Evolutionary conservation across 805 yeast species (phyloP), one percentile per base, ranked within the genome.

Genomic region (Cyberlindnera euphorbiae): DNA sequence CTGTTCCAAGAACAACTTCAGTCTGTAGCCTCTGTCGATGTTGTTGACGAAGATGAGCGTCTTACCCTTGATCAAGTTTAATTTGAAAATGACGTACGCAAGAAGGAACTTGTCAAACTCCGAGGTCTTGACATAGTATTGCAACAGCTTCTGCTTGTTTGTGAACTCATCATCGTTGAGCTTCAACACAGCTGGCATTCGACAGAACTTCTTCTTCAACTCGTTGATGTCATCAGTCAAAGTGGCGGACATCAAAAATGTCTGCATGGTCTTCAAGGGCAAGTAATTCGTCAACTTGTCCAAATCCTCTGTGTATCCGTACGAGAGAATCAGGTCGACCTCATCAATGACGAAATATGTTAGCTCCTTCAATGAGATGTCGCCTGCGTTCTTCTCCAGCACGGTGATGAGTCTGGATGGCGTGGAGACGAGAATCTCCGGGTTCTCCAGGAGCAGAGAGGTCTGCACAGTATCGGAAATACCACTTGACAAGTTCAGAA

Each of bases 241-340:
- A 4, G 98, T 93, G 3, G 98, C 98, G 61, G 95, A 84, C 97
- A 93, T 93, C 48, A 93, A 66, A 62, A 87, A 93, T 3, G 93
- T 80, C 63, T 93, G 98, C 47, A 85, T 66, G 41, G 74, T 77
- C 44, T 82, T 82, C 42, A 79, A 64, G n/a, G 88, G 87, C 44
- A 89, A 63, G 44, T 62, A 73, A 17, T 70, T 66, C 8, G 82
- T 71, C 45, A 93, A 71, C 50, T 71, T 73, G 28, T 73, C 66
- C 44, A 90, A 67, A 61, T 93, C 98, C 8, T 86, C 95, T 47
- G 79, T 75, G 58, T 93, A 87, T 17, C 98, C 98, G 59, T 84
- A 93, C 2, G 95, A 82, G 33, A 86, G 64, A 31, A 93, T 76
- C 49, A 93, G 71, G 64, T 93, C 98, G 19, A 93, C 97, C 62